Percentiles rank a stretch among this genome's conserved stretches.
phyloP scores from a whole-genome alignment of 2,329 filamentous ascomycete genomes.

The Diaporthe sp. region DNA sequence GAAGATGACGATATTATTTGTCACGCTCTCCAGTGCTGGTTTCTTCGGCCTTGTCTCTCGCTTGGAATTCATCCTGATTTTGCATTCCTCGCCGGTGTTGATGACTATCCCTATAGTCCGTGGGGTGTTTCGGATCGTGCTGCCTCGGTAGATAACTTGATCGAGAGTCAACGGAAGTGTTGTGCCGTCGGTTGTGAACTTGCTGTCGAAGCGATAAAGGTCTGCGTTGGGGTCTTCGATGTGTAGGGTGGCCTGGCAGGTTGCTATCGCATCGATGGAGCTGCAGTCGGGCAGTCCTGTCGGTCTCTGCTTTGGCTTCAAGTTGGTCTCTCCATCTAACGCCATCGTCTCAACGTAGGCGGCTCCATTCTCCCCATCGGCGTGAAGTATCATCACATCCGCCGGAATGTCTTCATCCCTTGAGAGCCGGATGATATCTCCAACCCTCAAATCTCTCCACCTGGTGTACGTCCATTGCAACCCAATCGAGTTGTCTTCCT shows the following conservation, averaged over 20 bases:
- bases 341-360: conserved; percentile 91
- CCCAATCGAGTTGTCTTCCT: conserved; percentile 42
- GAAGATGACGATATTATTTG: conserved; percentile 83
- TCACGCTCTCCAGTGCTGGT: conserved; percentile 77
- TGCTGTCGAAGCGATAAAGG: conserved; percentile 82
- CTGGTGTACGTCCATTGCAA: conserved; percentile 64
- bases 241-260: conserved; percentile 73
- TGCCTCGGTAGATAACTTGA: conserved; percentile 89
- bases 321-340: conserved; percentile 84
- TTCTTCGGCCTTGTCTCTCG: conserved; percentile 85
- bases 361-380: conserved; percentile 81
- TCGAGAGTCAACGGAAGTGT: conserved; percentile 81
- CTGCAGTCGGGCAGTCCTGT: conserved; percentile 71
- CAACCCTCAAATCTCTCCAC: conserved; percentile 64
- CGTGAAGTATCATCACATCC: conserved; percentile 84
- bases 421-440: conserved; percentile 62
- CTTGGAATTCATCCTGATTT: conserved; percentile 88
- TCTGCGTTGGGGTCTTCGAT: conserved; percentile 84
- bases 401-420: conserved; percentile 87
- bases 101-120: conserved; percentile 83
- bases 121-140: conserved; percentile 84
- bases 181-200: conserved; percentile 70
- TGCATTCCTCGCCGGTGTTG: conserved; percentile 88
- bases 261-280: conserved; percentile 66
- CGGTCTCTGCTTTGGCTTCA: conserved; percentile 81